Evolutionary conservation across 805 yeast genomes (phyloP), one percentile per base, ranked within the genome.

Genomic region (Candida suzukii): DNA sequence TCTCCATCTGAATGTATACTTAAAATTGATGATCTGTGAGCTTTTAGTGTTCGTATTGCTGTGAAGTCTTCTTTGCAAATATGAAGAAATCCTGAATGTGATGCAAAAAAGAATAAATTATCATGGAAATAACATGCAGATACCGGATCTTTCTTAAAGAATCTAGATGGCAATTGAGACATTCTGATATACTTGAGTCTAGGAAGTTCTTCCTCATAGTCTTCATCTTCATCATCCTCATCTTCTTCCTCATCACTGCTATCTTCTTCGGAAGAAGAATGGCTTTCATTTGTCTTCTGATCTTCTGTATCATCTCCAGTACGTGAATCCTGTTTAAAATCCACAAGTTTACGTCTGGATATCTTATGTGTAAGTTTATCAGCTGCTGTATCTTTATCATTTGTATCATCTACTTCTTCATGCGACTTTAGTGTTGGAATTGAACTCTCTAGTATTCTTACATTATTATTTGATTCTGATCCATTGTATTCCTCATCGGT

Each of bases 31-130:
- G 97, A 88, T 37, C 86, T 70, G 53, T 95, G 96, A 1, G 91
- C 88, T 50, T 87, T 76, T 45, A 86, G 73, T 0, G 96, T 81
- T 30, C 95, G 70, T 1, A 88, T 64, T 0, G 81, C 60, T 7
- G 71, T 62, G 47, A 83, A 71, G 29, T 78, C 78, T 0, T 87
- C 71, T 10, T 67, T 66, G 1, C 85, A 72, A 14, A 91, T 60
- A 49, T 86, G 88, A 2, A 91, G 60, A 2, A 85, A 62, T 0
- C 98, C 98, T 0, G 93, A 77, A 50, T 93, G 96, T 0, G 97
- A 87, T 1, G 95, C 98, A 66, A 88, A 85, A 11, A 84, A 77
- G 45, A 83, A 76, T 29, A 82, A 69, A 2, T 67, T 58, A 3
- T 80, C 83, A 41, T 73, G 71, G 42, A 84, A 74, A 16, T 68